These are phyloP conservation scores for Taphrina sp. DNA, from an alignment of 1,139 yeast genomes.

Conservation along the genomic window DNA sequence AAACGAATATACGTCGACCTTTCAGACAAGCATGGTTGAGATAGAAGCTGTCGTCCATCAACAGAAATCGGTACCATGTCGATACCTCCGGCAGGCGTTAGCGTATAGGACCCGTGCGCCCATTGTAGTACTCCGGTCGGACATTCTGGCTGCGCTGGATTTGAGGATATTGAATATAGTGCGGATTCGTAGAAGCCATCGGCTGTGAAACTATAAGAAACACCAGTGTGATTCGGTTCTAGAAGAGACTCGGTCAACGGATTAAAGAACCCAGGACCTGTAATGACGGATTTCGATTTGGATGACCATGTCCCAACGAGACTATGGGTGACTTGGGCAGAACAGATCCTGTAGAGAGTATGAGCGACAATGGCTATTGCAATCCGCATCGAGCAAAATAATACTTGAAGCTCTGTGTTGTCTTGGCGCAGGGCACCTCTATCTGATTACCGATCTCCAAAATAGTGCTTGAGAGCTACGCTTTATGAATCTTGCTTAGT, in stretches of 20 bases:
- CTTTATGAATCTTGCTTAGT: no score
- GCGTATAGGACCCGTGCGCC: slow-evolving; percentile 83
- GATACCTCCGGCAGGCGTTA: slow-evolving; percentile 63
- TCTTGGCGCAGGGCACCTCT: no score
- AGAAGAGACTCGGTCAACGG: slow-evolving; percentile 90
- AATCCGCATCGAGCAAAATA: background rate
- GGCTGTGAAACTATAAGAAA: slow-evolving; percentile 83
- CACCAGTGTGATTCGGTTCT: slow-evolving; percentile 94
- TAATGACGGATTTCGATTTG: slow-evolving; percentile 87
- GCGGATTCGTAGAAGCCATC: slow-evolving; percentile 94
- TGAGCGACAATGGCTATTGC: slow-evolving; percentile 5
- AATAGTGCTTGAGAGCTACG: no score
- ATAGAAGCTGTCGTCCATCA: slow-evolving; percentile 88
- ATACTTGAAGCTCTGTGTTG: background rate
- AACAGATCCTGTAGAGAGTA: no score
- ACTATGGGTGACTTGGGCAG: background rate
- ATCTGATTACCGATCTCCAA: no score
- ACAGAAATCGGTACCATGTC: slow-evolving; percentile 70
- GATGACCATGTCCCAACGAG: slow-evolving; percentile 87
- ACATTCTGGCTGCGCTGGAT: slow-evolving; percentile 73
- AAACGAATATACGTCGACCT: slow-evolving; percentile 68
- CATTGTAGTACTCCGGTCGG: slow-evolving; percentile 75
- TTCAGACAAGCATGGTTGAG: slow-evolving; percentile 69
- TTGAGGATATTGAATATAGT: slow-evolving; percentile 68
- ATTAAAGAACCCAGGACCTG: slow-evolving; percentile 96